These are phyloP conservation scores for Vicia villosa DNA, from an alignment of 306 rosid species.

Conservation along the genomic window DNA sequence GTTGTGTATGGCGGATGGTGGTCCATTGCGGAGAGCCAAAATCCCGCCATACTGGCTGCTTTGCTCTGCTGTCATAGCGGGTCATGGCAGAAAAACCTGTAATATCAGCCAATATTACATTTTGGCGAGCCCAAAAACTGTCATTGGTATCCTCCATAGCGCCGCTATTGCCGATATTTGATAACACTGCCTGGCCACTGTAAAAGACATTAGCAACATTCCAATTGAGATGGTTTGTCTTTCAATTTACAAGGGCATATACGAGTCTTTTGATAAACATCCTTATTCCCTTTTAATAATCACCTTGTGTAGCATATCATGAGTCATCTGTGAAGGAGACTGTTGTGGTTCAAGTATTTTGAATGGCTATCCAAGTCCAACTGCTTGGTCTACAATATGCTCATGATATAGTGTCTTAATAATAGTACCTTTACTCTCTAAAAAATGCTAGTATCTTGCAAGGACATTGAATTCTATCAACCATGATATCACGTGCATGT, in stretches of 20 bases:
- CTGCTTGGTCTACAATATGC: constrained; percentile 16
- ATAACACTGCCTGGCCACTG: neutral
- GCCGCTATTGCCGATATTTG: too few species aligned
- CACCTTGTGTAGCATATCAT: constrained; percentile 6
- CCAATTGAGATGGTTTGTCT: constrained; percentile 2
- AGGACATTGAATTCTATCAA: constrained; percentile 7
- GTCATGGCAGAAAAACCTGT: too few species aligned
- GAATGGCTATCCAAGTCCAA: constrained; percentile 6
- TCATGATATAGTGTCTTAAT: constrained; percentile 21
- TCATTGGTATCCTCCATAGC: too few species aligned
- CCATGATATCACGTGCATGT: constrained; percentile 18
- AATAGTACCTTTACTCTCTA: neutral
- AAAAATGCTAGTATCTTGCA: constrained; percentile 5
- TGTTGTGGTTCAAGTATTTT: neutral
- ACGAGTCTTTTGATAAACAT: constrained; percentile 1
- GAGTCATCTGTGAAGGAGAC: neutral
- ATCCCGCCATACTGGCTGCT: too few species aligned
- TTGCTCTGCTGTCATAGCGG: too few species aligned
- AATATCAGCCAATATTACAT: too few species aligned
- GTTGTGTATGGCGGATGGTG: too few species aligned
- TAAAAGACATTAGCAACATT: constrained; percentile 16
- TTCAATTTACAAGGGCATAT: constrained; percentile 13
- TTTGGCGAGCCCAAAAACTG: too few species aligned
- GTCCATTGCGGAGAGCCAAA: too few species aligned
- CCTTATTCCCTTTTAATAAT: constrained; percentile 19